These are phyloP conservation scores for Stephania cephalantha DNA, from an alignment of 164 flowering plant genomes.

Conservation along the genomic window DNA sequence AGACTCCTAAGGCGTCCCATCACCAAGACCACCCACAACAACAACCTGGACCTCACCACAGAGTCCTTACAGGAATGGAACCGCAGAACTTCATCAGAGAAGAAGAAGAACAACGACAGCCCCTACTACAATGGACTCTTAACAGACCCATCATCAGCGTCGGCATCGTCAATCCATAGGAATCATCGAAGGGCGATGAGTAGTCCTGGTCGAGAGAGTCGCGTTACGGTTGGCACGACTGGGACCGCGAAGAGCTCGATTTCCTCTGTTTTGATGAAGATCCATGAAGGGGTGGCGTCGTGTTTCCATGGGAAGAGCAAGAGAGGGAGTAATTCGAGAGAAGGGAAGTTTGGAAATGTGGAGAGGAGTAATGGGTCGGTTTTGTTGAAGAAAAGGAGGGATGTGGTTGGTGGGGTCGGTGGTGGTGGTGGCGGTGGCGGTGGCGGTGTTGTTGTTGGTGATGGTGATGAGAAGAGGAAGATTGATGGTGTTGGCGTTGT, in stretches of 20 bases:
- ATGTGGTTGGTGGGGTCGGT: background rate
- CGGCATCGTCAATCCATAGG: constrained; percentile 14
- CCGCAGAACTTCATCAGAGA: background rate
- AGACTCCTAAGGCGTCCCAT: background rate
- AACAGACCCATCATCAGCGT: constrained; percentile 21
- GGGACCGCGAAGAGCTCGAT: constrained; percentile 14
- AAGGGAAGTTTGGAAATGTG: background rate
- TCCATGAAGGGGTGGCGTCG: constrained; percentile 24
- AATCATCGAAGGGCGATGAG: background rate
- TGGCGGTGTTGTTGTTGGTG: background rate
- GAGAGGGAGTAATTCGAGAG: background rate
- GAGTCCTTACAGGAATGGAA: constrained; percentile 25
- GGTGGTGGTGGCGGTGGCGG: background rate
- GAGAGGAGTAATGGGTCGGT: background rate
- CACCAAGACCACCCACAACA: background rate
- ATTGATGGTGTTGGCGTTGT: background rate
- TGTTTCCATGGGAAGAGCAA: constrained; percentile 21
- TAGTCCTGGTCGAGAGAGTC: constrained; percentile 30
- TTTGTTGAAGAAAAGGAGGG: too few relatives aligned
- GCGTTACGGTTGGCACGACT: background rate
- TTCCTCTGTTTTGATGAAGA: constrained; percentile 17
- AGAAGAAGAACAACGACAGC: constrained; percentile 15
- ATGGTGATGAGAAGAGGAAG: background rate
- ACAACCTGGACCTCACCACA: constrained; percentile 19
- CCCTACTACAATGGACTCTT: constrained; percentile 38